A percentile compares a stretch with the other conserved stretches of the same genome.
These are phyloP conservation scores for Penicillium sp. DNA, from an alignment of 2,329 filamentous ascomycete species.

Conservation along the genomic window DNA sequence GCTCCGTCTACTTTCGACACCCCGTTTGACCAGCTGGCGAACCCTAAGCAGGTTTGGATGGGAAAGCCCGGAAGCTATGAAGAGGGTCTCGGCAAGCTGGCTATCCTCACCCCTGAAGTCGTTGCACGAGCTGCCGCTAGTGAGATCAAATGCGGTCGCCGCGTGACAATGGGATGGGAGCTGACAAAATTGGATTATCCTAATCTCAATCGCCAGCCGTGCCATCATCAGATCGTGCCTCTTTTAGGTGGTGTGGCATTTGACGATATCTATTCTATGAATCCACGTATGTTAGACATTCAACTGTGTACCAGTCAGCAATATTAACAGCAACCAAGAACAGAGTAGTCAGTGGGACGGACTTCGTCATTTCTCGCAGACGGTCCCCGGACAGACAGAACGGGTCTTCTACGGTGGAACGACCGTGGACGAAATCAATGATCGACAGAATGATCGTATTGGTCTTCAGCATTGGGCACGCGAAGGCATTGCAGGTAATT, in stretches of 20 bases:
- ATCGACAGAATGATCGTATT: slow-evolving; percentile 45
- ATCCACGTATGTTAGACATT: slow-evolving; percentile 40
- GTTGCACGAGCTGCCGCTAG: slow-evolving; percentile 50
- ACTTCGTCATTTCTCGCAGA: slow-evolving; percentile 50
- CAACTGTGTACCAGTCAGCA: background rate
- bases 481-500: slow-evolving; percentile 46
- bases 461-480: slow-evolving; percentile 51
- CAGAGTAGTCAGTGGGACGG: slow-evolving; percentile 55
- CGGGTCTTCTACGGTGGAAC: slow-evolving; percentile 52
- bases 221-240: slow-evolving; percentile 51
- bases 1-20: slow-evolving; percentile 24
- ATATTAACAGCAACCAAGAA: slow-evolving; percentile 26
- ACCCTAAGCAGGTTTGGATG: slow-evolving; percentile 51
- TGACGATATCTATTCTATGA: slow-evolving; percentile 52
- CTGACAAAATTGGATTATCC: slow-evolving; percentile 56
- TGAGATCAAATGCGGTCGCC: slow-evolving; percentile 52
- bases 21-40: slow-evolving; percentile 48
- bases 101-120: slow-evolving; percentile 52
- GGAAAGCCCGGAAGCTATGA: slow-evolving; percentile 46
- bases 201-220: slow-evolving; percentile 52
- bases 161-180: slow-evolving; percentile 56
- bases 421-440: slow-evolving; percentile 46
- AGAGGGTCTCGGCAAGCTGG: slow-evolving; percentile 54
- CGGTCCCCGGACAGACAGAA: slow-evolving; percentile 34
- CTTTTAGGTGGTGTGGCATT: slow-evolving; percentile 49